Percentiles rank a stretch among this genome's conserved stretches.
phyloP scores from a whole-genome alignment of 805 yeast genomes.

The Sugiyamaella floridensis region DNA sequence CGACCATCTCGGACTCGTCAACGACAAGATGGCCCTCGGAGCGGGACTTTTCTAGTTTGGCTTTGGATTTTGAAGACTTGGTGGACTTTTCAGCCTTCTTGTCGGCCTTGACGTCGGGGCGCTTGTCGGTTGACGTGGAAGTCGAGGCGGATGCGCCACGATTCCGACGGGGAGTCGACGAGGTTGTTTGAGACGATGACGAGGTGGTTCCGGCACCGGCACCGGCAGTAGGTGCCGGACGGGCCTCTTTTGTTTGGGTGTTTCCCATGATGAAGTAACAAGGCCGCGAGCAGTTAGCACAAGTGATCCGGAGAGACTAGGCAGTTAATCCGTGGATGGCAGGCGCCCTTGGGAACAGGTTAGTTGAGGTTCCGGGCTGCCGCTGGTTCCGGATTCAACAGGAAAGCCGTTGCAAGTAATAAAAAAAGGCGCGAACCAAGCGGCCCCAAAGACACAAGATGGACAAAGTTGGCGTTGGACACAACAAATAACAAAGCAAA shows the following conservation, averaged over 20 bases:
- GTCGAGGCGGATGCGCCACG: neutral
- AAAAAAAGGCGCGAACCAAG: too few relatives aligned
- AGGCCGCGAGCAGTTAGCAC: too few relatives aligned
- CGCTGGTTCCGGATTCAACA: too few relatives aligned
- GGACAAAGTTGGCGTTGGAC: too few relatives aligned
- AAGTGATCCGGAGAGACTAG: too few relatives aligned
- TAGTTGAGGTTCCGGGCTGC: too few relatives aligned
- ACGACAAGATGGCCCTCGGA: constrained; percentile 16
- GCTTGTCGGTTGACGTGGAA: neutral
- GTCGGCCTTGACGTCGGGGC: neutral
- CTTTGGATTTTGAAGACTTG: neutral
- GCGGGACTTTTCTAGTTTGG: neutral
- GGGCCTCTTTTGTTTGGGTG: constrained; percentile 16
- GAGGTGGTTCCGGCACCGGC: too few relatives aligned
- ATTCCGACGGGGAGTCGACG: too few relatives aligned
- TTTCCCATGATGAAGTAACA: constrained; percentile 14
- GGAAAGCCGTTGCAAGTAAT: too few relatives aligned
- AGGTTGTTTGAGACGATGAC: too few relatives aligned
- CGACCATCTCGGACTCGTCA: constrained; percentile 56
- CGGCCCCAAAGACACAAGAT: too few relatives aligned
- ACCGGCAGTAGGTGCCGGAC: neutral
- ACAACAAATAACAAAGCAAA: too few relatives aligned
- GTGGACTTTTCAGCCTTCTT: neutral
- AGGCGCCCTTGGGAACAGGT: neutral
- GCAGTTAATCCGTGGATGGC: neutral